A percentile compares a stretch with the other conserved stretches of the same genome.
These are phyloP conservation scores for Iberis pinnata DNA, from an alignment of 345 rosid species.

Conservation along the genomic window DNA sequence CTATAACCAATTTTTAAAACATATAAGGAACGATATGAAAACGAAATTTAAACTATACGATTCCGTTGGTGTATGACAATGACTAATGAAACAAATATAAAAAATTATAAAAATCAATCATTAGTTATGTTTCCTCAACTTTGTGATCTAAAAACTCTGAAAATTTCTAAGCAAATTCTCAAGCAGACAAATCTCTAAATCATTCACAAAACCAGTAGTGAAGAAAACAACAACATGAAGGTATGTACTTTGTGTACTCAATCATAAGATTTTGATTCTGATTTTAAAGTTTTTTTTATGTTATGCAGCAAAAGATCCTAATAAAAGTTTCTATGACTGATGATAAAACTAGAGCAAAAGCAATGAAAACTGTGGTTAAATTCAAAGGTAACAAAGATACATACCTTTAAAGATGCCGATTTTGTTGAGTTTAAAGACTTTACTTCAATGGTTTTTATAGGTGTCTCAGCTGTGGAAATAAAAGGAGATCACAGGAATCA, in stretches of 20 bases:
- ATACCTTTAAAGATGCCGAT: background rate
- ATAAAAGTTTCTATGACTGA: conserved; percentile 28
- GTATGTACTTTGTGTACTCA: conserved; percentile 16
- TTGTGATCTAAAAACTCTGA: background rate
- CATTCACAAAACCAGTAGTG: background rate
- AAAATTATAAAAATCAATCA: background rate
- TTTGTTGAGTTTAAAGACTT: conserved; percentile 10
- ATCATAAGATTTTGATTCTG: conserved; percentile 5
- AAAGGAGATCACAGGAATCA: conserved; percentile 33
- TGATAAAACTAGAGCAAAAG: conserved; percentile 27
- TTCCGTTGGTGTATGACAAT: conserved; percentile 18
- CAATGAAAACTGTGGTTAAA: conserved; percentile 5
- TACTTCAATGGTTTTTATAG: conserved; percentile 6
- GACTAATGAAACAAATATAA: conserved; percentile 5
- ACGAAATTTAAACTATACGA: conserved; percentile 22
- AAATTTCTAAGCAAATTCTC: conserved; percentile 6
- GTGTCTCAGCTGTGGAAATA: conserved; percentile 26
- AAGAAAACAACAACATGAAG: conserved; percentile 28
- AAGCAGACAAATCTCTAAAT: background rate
- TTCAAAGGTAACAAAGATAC: conserved; percentile 20
- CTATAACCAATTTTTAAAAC: background rate
- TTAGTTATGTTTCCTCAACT: conserved; percentile 3
- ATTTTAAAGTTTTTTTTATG: background rate
- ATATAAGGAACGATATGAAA: conserved; percentile 8
- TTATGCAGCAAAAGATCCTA: conserved; percentile 33